Percentiles rank a stretch among this genome's conserved stretches.
These are phyloP conservation scores for Nyctanthes arbortristis DNA, from an alignment of 257 asterid genomes.

Conservation along the genomic window DNA sequence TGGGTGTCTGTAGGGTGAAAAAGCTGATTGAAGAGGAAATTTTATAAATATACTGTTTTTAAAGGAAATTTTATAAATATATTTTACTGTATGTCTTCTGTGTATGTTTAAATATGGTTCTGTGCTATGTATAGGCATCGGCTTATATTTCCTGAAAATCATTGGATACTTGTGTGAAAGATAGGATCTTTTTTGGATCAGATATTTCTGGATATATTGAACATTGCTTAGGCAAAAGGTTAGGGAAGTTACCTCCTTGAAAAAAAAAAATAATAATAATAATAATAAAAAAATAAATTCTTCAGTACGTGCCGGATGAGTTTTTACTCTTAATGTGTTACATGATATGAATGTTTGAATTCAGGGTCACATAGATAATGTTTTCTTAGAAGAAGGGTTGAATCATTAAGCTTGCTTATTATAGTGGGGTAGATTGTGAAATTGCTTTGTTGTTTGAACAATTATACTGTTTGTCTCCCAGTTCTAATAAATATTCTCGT, in stretches of 20 bases:
- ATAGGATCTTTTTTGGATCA: background rate
- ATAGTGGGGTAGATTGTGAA: background rate
- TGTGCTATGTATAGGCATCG: background rate
- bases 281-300: too few relatives aligned
- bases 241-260: too few relatives aligned
- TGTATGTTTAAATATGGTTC: background rate
- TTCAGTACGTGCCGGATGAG: too few relatives aligned
- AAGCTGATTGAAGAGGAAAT: conserved; percentile 4
- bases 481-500: background rate
- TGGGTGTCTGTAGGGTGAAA: background rate
- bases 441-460: background rate
- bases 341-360: too few relatives aligned
- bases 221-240: background rate
- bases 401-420: background rate
- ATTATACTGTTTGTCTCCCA: background rate
- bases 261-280: too few relatives aligned
- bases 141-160: conserved; percentile 7
- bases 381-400: background rate
- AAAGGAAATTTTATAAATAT: background rate
- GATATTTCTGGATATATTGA: background rate
- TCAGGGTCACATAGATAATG: too few relatives aligned
- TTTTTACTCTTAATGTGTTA: too few relatives aligned
- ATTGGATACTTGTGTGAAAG: conserved; percentile 8
- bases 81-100: background rate
- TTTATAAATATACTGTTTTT: background rate